Conservation (phyloP, 1,284 basidiomycete species). For the Butyriboletus appendiculatus region DNA sequence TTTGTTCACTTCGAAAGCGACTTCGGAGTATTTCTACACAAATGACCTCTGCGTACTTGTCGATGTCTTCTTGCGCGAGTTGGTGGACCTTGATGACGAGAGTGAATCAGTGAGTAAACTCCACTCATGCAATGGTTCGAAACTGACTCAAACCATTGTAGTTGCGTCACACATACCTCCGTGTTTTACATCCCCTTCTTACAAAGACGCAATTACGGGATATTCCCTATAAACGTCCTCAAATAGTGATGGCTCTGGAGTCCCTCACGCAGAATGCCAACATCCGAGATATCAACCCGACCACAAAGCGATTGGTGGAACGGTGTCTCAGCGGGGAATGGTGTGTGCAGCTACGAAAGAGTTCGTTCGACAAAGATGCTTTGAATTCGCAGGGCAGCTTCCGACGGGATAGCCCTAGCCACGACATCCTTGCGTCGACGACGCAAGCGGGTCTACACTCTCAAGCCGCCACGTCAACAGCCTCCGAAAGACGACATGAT, state of each 20-base stretch:
- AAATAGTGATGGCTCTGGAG: conserved; percentile 85
- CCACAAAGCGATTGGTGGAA: conserved; percentile 90
- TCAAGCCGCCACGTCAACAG: conserved; percentile 28
- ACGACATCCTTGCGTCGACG: conserved; percentile 42
- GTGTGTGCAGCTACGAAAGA: conserved; percentile 69
- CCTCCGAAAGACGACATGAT: conserved; percentile 33
- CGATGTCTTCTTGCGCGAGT: conserved; percentile 93
- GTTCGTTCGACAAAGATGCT: conserved; percentile 32
- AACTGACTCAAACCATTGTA: conserved; percentile 35
- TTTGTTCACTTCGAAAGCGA: conserved; percentile 91
- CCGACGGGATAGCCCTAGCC: conserved; percentile 43
- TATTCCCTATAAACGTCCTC: conserved; percentile 88
- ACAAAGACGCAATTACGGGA: conserved; percentile 90
- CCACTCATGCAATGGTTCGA: background rate
- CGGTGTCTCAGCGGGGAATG: conserved; percentile 87
- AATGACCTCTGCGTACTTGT: conserved; percentile 96
- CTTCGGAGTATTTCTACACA: conserved; percentile 97
- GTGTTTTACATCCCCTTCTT: conserved; percentile 93
- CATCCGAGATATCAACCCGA: conserved; percentile 82
- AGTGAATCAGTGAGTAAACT: conserved; percentile 77
- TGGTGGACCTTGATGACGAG: conserved; percentile 91
- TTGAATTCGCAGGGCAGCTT: conserved; percentile 28
- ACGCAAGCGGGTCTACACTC: conserved; percentile 24
- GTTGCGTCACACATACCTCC: conserved; percentile 96
- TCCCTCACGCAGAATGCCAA: conserved; percentile 73